These are phyloP conservation scores for Phytopythium vexans DNA, from an alignment of 352 stramenopile species.

Conservation along the genomic window DNA sequence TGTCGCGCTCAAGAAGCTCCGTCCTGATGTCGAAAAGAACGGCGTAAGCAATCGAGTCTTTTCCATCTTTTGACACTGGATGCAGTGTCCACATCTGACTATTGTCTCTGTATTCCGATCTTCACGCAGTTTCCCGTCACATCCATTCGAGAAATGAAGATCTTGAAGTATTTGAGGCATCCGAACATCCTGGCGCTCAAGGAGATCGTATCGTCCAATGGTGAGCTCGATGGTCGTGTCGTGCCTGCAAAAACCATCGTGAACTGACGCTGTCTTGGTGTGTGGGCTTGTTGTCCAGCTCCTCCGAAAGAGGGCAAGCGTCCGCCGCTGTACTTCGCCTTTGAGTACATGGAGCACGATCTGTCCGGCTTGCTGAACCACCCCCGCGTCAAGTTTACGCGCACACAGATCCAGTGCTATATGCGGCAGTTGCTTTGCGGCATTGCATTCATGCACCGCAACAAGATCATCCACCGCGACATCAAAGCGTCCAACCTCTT, in stretches of 20 bases:
- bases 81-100: background rate
- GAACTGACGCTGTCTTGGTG: slow-evolving; percentile 6
- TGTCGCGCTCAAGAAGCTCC: slow-evolving; percentile 82
- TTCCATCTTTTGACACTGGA: background rate
- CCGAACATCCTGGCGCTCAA: slow-evolving; percentile 95
- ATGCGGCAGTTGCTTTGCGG: slow-evolving; percentile 82
- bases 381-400: slow-evolving; percentile 75
- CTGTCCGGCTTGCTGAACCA: slow-evolving; percentile 82
- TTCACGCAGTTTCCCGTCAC: slow-evolving; percentile 88
- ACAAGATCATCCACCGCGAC: slow-evolving; percentile 86
- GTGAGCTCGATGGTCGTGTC: slow-evolving; percentile 17
- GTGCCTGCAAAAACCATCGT: background rate
- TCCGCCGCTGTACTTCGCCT: slow-evolving; percentile 83
- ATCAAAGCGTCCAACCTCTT: slow-evolving; percentile 87
- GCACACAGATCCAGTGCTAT: slow-evolving; percentile 86
- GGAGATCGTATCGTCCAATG: slow-evolving; percentile 91
- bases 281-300: slow-evolving; percentile 23
- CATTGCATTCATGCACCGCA: slow-evolving; percentile 85
- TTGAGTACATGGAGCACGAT: slow-evolving; percentile 88
- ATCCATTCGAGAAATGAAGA: slow-evolving; percentile 98
- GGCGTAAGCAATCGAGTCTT: slow-evolving; percentile 34
- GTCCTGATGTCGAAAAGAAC: slow-evolving; percentile 85
- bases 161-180: slow-evolving; percentile 94
- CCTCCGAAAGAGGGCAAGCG: slow-evolving; percentile 80
- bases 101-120: background rate